phyloP scores from a whole-genome alignment of 2,329 filamentous ascomycete genomes.

The Paraphaeosphaeria minitans region DNA sequence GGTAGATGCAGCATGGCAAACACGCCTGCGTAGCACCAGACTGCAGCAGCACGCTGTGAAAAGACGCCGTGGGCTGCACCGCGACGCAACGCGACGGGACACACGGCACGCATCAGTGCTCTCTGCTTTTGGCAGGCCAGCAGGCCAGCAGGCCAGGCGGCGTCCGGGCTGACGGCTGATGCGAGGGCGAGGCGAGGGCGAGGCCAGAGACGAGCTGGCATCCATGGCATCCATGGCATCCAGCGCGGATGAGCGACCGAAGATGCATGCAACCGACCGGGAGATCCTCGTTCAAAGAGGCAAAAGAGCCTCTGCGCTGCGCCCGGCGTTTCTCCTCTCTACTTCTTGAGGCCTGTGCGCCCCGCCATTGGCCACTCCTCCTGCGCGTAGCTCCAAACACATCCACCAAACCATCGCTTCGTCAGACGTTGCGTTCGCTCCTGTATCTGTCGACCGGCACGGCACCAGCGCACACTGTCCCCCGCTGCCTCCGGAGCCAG shows the following conservation, averaged over 20 bases:
- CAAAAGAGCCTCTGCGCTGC: constrained; percentile 17
- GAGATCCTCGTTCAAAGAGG: constrained; percentile 33
- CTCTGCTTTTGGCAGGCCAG: constrained; percentile 14
- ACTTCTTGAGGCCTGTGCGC: neutral
- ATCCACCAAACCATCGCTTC: neutral
- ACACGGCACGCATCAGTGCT: constrained; percentile 24
- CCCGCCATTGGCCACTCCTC: constrained; percentile 13
- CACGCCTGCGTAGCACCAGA: neutral
- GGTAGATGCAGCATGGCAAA: constrained; percentile 9
- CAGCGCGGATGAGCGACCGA: constrained; percentile 23
- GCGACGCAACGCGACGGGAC: neutral
- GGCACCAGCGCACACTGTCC: neutral
- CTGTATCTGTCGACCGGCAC: neutral
- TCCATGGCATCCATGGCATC: too few relatives aligned
- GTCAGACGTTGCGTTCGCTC: constrained; percentile 9
- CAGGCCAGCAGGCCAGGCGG: too few relatives aligned
- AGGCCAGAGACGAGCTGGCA: constrained; percentile 14
- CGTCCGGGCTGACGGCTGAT: neutral
- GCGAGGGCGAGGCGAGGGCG: neutral
- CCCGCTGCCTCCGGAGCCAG: neutral
- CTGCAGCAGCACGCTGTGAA: neutral
- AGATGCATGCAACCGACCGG: constrained; percentile 31
- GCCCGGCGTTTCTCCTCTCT: constrained; percentile 2
- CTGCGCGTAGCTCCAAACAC: constrained; percentile 5
- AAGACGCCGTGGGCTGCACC: too few relatives aligned